Conservation (phyloP, 768 basidiomycete species). For the Crassisporium funariophilum region DNA sequence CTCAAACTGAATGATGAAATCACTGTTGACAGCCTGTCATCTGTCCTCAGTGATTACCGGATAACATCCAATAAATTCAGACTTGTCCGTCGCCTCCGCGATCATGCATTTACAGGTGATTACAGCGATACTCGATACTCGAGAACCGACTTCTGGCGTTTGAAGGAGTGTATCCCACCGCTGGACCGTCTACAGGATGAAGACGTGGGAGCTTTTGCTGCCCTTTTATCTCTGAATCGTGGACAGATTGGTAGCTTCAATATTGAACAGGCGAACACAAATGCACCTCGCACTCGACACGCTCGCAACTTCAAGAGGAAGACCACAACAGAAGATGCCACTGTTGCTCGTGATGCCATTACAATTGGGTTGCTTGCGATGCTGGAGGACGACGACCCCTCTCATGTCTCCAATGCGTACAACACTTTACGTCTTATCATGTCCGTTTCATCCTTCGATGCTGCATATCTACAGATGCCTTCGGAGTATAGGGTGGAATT, state of each 20-base stretch:
- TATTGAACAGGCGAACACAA: constrained; percentile 46
- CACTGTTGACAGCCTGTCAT: constrained; percentile 48
- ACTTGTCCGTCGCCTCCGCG: constrained; percentile 64
- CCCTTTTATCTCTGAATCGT: constrained; percentile 57
- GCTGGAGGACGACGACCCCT: constrained; percentile 52
- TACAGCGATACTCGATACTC: constrained; percentile 51
- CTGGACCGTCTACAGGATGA: constrained; percentile 55
- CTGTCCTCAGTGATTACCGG: constrained; percentile 57
- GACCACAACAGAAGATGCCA: constrained; percentile 16
- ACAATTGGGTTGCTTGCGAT: constrained; percentile 56
- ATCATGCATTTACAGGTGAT: constrained; percentile 41
- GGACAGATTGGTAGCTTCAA: constrained; percentile 67
- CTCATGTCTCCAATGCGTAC: constrained; percentile 61
- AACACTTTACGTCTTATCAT: constrained; percentile 62
- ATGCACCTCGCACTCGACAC: constrained; percentile 45
- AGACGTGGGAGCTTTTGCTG: constrained; percentile 74
- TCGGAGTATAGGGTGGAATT: constrained; percentile 47
- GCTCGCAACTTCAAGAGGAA: constrained; percentile 15
- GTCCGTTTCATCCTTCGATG: constrained; percentile 40
- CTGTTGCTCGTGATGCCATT: constrained; percentile 50
- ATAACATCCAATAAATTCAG: constrained; percentile 78
- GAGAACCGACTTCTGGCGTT: constrained; percentile 74
- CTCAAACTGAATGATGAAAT: constrained; percentile 46
- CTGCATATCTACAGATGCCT: constrained; percentile 27
- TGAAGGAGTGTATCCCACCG: constrained; percentile 76